Conservation (phyloP, 1,284 basidiomycete genomes). For the Paramarasmius palmivorus region DNA sequence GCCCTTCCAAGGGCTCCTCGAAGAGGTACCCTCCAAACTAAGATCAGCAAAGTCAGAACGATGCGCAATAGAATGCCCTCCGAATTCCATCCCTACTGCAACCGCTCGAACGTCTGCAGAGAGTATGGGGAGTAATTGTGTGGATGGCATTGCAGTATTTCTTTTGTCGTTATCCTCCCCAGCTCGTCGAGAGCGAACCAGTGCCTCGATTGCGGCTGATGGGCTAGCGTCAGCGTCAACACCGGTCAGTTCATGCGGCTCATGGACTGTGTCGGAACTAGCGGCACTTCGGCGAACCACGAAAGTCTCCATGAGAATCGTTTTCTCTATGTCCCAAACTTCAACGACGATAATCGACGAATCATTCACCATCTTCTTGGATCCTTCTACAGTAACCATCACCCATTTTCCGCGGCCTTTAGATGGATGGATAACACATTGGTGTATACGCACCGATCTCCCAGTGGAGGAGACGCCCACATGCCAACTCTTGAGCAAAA, state of each 20-base stretch:
- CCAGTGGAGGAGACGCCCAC: slow-evolving; percentile 62
- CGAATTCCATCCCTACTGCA: slow-evolving; percentile 71
- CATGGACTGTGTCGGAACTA: slow-evolving; percentile 44
- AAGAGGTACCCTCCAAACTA: slow-evolving; percentile 37
- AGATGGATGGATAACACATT: slow-evolving; percentile 80
- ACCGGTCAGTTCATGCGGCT: slow-evolving; percentile 49
- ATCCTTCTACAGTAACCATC: slow-evolving; percentile 74
- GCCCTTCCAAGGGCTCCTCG: slow-evolving; percentile 48
- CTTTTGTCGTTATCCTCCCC: slow-evolving; percentile 29
- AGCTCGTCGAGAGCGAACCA: slow-evolving; percentile 46
- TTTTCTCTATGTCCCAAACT: slow-evolving; percentile 80
- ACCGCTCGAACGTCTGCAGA: slow-evolving; percentile 65
- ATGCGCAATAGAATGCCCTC: slow-evolving; percentile 57
- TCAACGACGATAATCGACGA: slow-evolving; percentile 58
- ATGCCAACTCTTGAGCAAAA: slow-evolving; percentile 88
- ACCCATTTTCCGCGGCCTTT: slow-evolving; percentile 89
- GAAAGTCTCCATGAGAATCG: slow-evolving; percentile 67
- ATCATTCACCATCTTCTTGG: slow-evolving; percentile 38
- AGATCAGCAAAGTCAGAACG: slow-evolving; percentile 55
- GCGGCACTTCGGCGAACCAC: slow-evolving; percentile 46
- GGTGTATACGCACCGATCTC: slow-evolving; percentile 58
- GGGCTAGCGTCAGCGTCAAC: slow-evolving; percentile 61
- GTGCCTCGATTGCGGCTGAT: slow-evolving; percentile 66
- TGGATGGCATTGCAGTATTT: slow-evolving; percentile 20
- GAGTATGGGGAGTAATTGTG: slow-evolving; percentile 39